Percentiles rank a stretch among this genome's conserved stretches.
Conservation (phyloP, 208 protist species). For the Leishmania gerbilli region DNA sequence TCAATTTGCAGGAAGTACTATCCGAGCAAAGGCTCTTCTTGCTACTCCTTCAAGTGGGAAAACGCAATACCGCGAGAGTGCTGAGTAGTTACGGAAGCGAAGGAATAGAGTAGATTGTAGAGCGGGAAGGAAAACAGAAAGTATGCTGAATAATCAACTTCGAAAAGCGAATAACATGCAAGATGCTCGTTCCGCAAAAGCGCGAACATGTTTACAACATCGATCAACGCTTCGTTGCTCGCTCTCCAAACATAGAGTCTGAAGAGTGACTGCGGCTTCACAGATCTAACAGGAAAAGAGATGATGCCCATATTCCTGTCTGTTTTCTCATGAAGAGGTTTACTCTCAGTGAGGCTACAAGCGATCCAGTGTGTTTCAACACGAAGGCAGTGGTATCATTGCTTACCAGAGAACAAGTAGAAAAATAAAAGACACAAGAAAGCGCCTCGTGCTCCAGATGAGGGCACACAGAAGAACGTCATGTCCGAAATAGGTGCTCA, state of each 20-base stretch:
- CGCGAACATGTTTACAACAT: background rate
- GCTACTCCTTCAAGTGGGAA: background rate
- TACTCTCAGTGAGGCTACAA: conserved; percentile 2
- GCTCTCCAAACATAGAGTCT: background rate
- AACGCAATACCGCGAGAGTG: background rate
- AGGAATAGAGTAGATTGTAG: background rate
- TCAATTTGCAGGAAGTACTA: background rate
- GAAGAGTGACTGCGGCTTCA: background rate
- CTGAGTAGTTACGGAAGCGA: background rate
- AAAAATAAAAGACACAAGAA: conserved; percentile 18
- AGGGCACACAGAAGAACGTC: background rate
- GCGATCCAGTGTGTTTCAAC: background rate
- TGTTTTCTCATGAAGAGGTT: background rate
- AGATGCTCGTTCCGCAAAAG: background rate
- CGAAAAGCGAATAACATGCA: background rate
- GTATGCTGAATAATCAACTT: background rate
- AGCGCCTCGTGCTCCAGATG: background rate
- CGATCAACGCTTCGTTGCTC: background rate
- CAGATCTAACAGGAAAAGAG: background rate
- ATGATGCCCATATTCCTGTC: background rate
- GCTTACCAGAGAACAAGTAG: background rate
- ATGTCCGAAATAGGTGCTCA: conserved; percentile 1
- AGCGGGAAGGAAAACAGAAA: background rate
- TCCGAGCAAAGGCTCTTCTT: background rate
- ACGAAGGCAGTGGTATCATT: background rate